Evolutionary conservation across 169 alveolate genomes (phyloP).

Genomic region (Plasmodium coatneyi): DNA sequence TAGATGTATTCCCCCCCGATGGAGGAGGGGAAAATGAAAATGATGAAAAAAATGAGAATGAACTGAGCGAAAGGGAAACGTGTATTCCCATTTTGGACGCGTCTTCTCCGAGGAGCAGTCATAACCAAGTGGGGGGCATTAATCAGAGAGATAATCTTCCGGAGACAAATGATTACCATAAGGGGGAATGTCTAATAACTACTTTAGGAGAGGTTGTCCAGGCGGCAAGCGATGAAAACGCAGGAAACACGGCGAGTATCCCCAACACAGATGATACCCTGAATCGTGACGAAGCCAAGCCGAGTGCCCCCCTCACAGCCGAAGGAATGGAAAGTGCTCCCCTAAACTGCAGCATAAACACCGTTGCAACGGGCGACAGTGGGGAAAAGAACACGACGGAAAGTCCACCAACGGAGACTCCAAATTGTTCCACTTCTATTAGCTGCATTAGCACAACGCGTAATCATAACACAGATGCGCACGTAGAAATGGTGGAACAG

Average conservation of each 20-base stretch:
- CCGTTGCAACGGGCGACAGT: neutral
- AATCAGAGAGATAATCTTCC: neutral
- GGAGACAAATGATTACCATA: neutral
- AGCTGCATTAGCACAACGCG: constrained; percentile 3
- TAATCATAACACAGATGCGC: neutral
- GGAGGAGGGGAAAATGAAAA: neutral
- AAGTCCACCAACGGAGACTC: neutral
- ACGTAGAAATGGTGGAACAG: neutral
- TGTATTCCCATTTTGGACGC: neutral
- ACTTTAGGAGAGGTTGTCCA: neutral
- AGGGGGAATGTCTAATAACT: neutral
- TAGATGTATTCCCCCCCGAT: neutral
- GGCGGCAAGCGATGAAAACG: neutral
- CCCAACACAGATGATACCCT: neutral
- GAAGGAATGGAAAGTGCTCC: neutral
- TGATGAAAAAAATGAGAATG: neutral
- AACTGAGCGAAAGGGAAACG: neutral
- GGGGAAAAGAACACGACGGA: neutral
- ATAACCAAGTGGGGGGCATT: neutral
- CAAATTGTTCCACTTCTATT: neutral
- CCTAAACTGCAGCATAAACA: neutral
- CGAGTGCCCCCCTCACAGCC: neutral
- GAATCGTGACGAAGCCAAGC: neutral
- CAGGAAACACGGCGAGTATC: neutral
- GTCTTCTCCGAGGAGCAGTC: neutral